Base-by-base conservation (phyloP, 148 eudicot species). In the Rhododendron molle region DNA sequence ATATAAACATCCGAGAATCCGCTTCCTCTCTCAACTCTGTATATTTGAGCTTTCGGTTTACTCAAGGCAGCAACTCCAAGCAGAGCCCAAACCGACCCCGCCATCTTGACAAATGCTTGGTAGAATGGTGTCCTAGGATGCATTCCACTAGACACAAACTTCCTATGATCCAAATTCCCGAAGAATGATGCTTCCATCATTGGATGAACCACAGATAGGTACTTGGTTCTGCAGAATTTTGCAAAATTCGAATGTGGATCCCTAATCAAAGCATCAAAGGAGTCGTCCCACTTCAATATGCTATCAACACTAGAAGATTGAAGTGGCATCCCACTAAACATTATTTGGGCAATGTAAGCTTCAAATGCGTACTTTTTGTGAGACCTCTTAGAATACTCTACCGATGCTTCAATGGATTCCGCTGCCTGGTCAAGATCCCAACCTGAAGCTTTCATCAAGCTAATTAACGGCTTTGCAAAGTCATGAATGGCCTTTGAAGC, bases 371-470 rank as follows among this genome's bases (percentile, higher is more conserved):
- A 93, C 78, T 91, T 91, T 76, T 92, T 92, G 80, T 93, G 92
- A 38, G 90, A 88, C 82, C 87, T 88, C 81, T 88, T 89, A 20
- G 88, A 74, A 69, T 90, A 93, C 4, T 81, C 82, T 49, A 86
- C 92, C 1, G 88, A 85, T 14, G 85, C 82, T 81, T 91, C 90
- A 16, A 93, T 87, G 3, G 88, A 86, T 9, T 89, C 78, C 1
- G 86, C 91, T 60, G 94, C 95, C 81, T 38, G 65, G 85, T 93
- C 94, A 8, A 93, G 87, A 86, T 93, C 92, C 95, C 94, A 93
- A 43, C 89, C 90, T 15, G 93, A 89, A 78, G 86, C 88, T 86
- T 92, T 90, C 94, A 92, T 90, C 83, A 89, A 54, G 84, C 83
- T 85, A 76, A 92, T 91, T 82, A 93, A 73, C 18, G 92, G 86